phyloP scores from a whole-genome alignment of 768 basidiomycete species.

The Wakefieldia striispora region DNA sequence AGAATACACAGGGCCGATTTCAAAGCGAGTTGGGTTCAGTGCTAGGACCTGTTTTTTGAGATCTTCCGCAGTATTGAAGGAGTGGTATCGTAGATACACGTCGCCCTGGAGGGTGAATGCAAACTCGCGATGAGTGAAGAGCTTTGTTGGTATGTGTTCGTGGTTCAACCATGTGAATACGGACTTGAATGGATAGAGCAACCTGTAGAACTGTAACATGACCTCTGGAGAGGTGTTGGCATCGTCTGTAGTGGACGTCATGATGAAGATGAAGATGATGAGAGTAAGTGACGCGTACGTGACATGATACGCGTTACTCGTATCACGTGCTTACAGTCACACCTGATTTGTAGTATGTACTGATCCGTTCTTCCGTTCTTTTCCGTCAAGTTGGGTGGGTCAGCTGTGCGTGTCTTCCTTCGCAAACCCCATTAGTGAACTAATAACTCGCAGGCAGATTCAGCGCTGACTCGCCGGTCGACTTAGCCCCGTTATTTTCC shows the following conservation, averaged over 20 bases:
- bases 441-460: too few relatives aligned
- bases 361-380: too few relatives aligned
- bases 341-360: too few relatives aligned
- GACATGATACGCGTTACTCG: conserved; percentile 19
- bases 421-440: too few relatives aligned
- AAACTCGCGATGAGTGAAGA: conserved; percentile 94
- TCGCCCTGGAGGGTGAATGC: conserved; percentile 91
- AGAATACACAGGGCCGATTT: conserved; percentile 94
- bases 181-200: conserved; percentile 92
- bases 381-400: too few relatives aligned
- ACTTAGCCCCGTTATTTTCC: too few relatives aligned
- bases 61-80: conserved; percentile 81
- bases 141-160: conserved; percentile 70
- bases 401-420: too few relatives aligned
- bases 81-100: conserved; percentile 93
- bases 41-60: conserved; percentile 86
- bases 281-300: too few relatives aligned
- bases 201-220: conserved; percentile 80
- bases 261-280: too few relatives aligned
- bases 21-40: conserved; percentile 89
- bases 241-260: conserved; percentile 16
- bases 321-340: conserved; percentile 14
- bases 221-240: conserved; percentile 50
- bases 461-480: background rate
- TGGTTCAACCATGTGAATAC: conserved; percentile 96